Conservation (phyloP, 495 filamentous ascomycete genomes). For the Chaetomium fimeti region DNA sequence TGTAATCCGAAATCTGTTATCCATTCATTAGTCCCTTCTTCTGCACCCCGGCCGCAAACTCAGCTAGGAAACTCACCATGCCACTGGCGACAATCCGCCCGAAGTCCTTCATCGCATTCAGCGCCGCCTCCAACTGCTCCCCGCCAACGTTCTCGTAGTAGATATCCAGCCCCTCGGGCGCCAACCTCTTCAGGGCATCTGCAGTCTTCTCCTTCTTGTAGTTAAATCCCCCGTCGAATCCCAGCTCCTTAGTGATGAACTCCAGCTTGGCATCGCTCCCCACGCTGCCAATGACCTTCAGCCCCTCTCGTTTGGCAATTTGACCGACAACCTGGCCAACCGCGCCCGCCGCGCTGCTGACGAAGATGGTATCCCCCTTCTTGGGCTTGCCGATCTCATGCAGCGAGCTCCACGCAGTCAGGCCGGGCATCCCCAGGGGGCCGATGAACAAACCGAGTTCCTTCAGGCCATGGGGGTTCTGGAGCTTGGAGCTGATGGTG, state of each 20-base stretch:
- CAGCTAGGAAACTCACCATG: slow-evolving; percentile 38
- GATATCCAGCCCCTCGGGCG: slow-evolving; percentile 84
- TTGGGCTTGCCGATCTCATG: slow-evolving; percentile 82
- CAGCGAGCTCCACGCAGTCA: slow-evolving; percentile 78
- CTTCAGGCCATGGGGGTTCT: slow-evolving; percentile 57
- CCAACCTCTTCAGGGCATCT: slow-evolving; percentile 70
- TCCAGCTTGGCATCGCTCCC: slow-evolving; percentile 67
- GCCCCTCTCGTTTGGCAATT: slow-evolving; percentile 81
- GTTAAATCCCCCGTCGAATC: slow-evolving; percentile 71
- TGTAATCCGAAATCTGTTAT: slow-evolving; percentile 70
- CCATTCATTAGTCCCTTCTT: slow-evolving; percentile 31
- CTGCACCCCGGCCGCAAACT: slow-evolving; percentile 15
- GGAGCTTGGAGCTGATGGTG: not conserved
- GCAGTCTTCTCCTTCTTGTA: slow-evolving; percentile 63
- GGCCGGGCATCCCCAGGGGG: slow-evolving; percentile 80
- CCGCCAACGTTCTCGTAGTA: slow-evolving; percentile 97
- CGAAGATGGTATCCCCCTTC: slow-evolving; percentile 86
- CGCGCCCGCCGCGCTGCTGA: slow-evolving; percentile 77
- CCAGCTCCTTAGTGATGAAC: slow-evolving; percentile 63
- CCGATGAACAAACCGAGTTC: slow-evolving; percentile 61
- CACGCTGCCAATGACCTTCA: slow-evolving; percentile 71
- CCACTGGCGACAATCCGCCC: slow-evolving; percentile 66
- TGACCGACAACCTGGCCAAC: slow-evolving; percentile 85
- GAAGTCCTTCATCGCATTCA: slow-evolving; percentile 64
- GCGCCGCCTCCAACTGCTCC: slow-evolving; percentile 75